Percentiles rank a stretch among this genome's conserved stretches.
phyloP scores from a whole-genome alignment of 345 rosid genomes.

The Aquilaria sinensis region DNA sequence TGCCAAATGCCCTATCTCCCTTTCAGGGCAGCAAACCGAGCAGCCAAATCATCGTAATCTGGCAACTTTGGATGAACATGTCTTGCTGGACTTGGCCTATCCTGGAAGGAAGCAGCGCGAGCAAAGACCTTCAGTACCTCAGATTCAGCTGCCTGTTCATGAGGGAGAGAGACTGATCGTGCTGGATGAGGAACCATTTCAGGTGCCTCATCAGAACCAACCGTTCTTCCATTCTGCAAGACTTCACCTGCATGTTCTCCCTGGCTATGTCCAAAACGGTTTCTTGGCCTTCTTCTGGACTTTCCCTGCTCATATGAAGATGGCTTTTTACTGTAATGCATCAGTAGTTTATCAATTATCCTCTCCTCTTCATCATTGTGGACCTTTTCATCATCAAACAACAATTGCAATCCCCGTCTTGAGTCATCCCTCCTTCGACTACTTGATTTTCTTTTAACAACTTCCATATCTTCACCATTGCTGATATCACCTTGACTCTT shows the following conservation, averaged over 20 bases:
- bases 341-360: constrained; percentile 75
- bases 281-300: constrained; percentile 45
- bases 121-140: constrained; percentile 37
- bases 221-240: constrained; percentile 16
- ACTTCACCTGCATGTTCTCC: constrained; percentile 21
- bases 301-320: constrained; percentile 39
- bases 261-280: constrained; percentile 31
- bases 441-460: constrained; percentile 38
- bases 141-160: constrained; percentile 39
- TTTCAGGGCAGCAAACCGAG: constrained; percentile 75
- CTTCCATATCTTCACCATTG: constrained; percentile 27
- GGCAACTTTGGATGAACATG: constrained; percentile 98
- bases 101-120: constrained; percentile 81
- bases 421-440: constrained; percentile 66
- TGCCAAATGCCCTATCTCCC: constrained; percentile 42
- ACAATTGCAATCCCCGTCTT: constrained; percentile 53
- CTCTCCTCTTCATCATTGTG: constrained; percentile 71
- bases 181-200: constrained; percentile 33
- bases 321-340: constrained; percentile 86
- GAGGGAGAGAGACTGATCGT: constrained; percentile 69
- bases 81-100: constrained; percentile 44
- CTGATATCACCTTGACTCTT: constrained; percentile 30
- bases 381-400: constrained; percentile 48
- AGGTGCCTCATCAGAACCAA: constrained; percentile 25
- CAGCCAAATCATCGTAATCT: constrained; percentile 89